These are phyloP conservation scores for Cucumis sativus DNA, from an alignment of 306 rosid species.

Conservation along the genomic window DNA sequence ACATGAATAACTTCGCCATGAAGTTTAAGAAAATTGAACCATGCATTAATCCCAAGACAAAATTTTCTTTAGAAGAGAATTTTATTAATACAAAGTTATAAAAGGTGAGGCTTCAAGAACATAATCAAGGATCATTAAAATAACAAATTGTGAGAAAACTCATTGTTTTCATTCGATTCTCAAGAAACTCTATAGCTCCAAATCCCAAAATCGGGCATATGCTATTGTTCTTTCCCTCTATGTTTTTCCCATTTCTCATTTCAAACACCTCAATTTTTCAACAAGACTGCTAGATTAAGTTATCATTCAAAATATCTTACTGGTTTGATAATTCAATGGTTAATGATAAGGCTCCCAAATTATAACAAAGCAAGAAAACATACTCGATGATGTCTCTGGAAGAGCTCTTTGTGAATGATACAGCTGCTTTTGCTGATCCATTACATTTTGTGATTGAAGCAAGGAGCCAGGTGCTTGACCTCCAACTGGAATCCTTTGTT, in stretches of 20 bases:
- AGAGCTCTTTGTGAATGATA: conserved; percentile 67
- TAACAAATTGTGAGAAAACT: neutral
- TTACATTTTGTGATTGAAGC: conserved; percentile 56
- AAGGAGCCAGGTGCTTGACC: conserved; percentile 48
- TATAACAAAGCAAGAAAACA: conserved; percentile 12
- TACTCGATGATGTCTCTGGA: conserved; percentile 77
- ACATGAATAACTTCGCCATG: neutral
- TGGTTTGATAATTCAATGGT: neutral
- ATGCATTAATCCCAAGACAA: neutral
- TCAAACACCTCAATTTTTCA: neutral
- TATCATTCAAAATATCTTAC: neutral
- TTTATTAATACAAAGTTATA: neutral
- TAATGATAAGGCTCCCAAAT: neutral
- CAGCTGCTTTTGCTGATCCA: conserved; percentile 70
- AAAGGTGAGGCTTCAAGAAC: neutral
- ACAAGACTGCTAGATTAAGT: neutral
- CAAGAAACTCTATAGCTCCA: neutral
- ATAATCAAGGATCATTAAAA: neutral
- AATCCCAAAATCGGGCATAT: neutral
- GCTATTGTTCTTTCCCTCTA: neutral
- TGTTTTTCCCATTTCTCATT: neutral
- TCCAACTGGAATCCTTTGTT: conserved; percentile 59
- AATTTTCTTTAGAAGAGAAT: neutral
- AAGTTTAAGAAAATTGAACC: neutral
- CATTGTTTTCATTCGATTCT: neutral